Evolutionary conservation across 352 stramenopile species (phyloP).

Genomic region (Blastocystis sp.): DNA sequence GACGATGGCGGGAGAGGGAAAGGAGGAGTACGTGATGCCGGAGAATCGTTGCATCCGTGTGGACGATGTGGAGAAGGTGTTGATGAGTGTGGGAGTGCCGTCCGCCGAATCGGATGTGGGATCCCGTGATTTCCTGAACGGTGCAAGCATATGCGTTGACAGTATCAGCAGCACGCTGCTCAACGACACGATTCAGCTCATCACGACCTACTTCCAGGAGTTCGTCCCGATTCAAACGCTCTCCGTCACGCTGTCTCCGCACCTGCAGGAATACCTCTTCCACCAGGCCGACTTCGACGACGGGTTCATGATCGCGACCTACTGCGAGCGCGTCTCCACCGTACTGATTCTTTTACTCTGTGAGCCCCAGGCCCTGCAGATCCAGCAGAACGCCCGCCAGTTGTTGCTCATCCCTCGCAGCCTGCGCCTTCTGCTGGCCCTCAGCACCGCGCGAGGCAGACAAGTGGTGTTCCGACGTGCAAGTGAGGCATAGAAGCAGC

Average conservation of each 20-base stretch:
- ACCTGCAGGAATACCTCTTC: conserved; percentile 50
- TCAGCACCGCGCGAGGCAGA: conserved; percentile 12
- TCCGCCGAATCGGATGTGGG: not conserved
- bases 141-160: not conserved
- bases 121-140: conserved; percentile 17
- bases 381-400: not conserved
- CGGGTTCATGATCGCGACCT: not conserved
- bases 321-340: conserved; percentile 58
- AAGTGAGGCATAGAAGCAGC: conserved; percentile 15
- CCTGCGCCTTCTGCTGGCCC: conserved; percentile 23
- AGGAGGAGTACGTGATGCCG: conserved; percentile 21
- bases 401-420: conserved; percentile 26
- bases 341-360: not conserved
- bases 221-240: conserved; percentile 22
- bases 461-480: not conserved
- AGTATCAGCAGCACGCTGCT: conserved; percentile 17
- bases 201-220: conserved; percentile 33
- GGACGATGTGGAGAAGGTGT: conserved; percentile 56
- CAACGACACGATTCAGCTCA: not conserved
- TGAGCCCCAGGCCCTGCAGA: not conserved
- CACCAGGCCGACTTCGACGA: conserved; percentile 16
- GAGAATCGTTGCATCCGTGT: conserved; percentile 34
- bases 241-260: conserved; percentile 20
- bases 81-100: not conserved
- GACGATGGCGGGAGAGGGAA: conserved; percentile 36